Evolutionary conservation across 148 eudicot species (phyloP).

Genomic region (Heliamphora exappendiculata): DNA sequence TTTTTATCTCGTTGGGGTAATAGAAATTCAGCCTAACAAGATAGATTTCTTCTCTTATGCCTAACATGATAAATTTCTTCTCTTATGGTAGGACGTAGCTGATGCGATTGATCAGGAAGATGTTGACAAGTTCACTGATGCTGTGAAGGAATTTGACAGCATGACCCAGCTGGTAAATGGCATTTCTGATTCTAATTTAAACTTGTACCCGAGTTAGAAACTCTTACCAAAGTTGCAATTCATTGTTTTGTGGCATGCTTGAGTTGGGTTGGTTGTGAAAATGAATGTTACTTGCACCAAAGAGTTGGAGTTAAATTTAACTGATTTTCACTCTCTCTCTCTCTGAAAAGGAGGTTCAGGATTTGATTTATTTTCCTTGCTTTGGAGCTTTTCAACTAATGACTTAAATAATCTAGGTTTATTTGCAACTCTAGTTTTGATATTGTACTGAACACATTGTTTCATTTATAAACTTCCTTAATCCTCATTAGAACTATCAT

Average conservation of each 20-base stretch:
- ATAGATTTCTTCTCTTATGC: background rate
- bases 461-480: background rate
- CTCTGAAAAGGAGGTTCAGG: background rate
- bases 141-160: slow-evolving; percentile 48
- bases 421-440: too few relatives aligned
- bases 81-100: slow-evolving; percentile 37
- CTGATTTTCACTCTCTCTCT: background rate
- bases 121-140: slow-evolving; percentile 37
- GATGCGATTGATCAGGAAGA: slow-evolving; percentile 58
- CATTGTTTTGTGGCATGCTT: background rate
- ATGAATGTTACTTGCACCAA: background rate
- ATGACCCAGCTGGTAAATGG: slow-evolving; percentile 48
- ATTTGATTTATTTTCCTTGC: background rate
- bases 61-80: background rate
- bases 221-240: background rate
- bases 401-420: too few relatives aligned
- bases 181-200: background rate
- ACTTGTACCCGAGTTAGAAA: background rate
- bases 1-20: background rate
- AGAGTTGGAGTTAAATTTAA: background rate
- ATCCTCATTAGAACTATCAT: background rate
- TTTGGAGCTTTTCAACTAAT: too few relatives aligned
- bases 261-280: background rate
- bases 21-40: slow-evolving; percentile 1
- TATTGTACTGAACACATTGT: background rate